These are phyloP conservation scores for Xylaria sp. DNA, from an alignment of 2,329 filamentous ascomycete genomes.

Conservation along the genomic window DNA sequence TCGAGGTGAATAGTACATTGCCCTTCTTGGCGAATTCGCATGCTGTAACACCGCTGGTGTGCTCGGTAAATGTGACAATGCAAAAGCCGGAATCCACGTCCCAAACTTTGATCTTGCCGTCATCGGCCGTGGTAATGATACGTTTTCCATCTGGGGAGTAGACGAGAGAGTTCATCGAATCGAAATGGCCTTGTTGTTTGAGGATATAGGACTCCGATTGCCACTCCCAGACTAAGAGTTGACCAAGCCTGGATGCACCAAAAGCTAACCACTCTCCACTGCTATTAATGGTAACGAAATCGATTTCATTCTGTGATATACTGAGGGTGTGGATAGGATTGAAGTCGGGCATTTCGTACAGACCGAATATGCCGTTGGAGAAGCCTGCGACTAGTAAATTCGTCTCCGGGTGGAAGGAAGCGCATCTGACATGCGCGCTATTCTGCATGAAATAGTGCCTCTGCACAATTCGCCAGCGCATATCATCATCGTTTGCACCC, in stretches of 20 bases:
- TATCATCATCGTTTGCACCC: slow-evolving; percentile 70
- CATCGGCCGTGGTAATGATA: slow-evolving; percentile 92
- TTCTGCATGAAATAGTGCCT: slow-evolving; percentile 95
- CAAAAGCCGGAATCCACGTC: slow-evolving; percentile 97
- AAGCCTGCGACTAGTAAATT: slow-evolving; percentile 97
- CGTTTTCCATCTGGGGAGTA: slow-evolving; percentile 95
- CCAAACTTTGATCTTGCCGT: slow-evolving; percentile 99
- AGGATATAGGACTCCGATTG: slow-evolving; percentile 98
- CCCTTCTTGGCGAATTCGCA: slow-evolving; percentile 96
- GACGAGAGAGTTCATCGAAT: slow-evolving; percentile 90
- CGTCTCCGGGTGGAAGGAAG: slow-evolving; percentile 85
- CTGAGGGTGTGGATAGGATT: slow-evolving; percentile 92
- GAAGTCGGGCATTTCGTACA: slow-evolving; percentile 97
- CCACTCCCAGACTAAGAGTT: slow-evolving; percentile 99
- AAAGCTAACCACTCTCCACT: slow-evolving; percentile 97
- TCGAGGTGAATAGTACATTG: slow-evolving; percentile 94
- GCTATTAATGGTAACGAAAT: slow-evolving; percentile 93
- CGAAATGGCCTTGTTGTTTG: slow-evolving; percentile 97
- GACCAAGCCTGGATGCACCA: slow-evolving; percentile 92
- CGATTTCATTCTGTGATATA: slow-evolving; percentile 96
- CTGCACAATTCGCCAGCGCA: slow-evolving; percentile 91
- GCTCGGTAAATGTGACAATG: slow-evolving; percentile 97
- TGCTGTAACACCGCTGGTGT: slow-evolving; percentile 91
- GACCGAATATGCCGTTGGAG: slow-evolving; percentile 90
- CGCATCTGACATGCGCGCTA: slow-evolving; percentile 85